phyloP scores from a whole-genome alignment of 2,329 filamentous ascomycete species.

The Fusarium udum region DNA sequence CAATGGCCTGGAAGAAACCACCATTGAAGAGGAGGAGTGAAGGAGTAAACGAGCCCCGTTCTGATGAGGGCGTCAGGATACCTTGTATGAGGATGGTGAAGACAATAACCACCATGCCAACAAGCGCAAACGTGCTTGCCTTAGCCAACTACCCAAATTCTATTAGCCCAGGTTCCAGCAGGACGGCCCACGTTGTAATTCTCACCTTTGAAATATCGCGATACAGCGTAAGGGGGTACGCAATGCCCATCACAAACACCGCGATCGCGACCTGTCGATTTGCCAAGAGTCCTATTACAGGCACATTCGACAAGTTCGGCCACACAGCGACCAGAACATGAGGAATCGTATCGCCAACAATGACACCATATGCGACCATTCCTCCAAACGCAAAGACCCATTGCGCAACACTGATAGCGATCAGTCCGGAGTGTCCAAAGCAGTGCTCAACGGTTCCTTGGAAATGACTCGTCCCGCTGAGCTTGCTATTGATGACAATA shows the following conservation, averaged over 20 bases:
- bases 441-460: slow-evolving; percentile 96
- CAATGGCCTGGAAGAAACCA: slow-evolving; percentile 94
- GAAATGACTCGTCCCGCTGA: slow-evolving; percentile 92
- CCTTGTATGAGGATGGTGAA: slow-evolving; percentile 88
- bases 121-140: slow-evolving; percentile 89
- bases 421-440: slow-evolving; percentile 86
- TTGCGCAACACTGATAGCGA: slow-evolving; percentile 90
- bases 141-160: slow-evolving; percentile 77
- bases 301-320: slow-evolving; percentile 75
- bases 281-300: slow-evolving; percentile 83
- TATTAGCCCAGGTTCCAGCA: slow-evolving; percentile 19
- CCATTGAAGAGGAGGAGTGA: slow-evolving; percentile 81
- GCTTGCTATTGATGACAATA: slow-evolving; percentile 97
- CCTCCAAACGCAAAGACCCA: slow-evolving; percentile 99
- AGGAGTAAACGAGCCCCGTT: slow-evolving; percentile 75
- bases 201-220: slow-evolving; percentile 94
- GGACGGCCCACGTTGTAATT: not conserved
- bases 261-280: slow-evolving; percentile 86
- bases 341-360: slow-evolving; percentile 95
- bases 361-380: slow-evolving; percentile 98
- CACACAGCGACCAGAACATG: slow-evolving; percentile 86
- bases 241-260: slow-evolving; percentile 85
- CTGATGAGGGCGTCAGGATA: slow-evolving; percentile 74
- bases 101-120: slow-evolving; percentile 93
- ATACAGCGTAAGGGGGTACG: slow-evolving; percentile 91